Evolutionary conservation across 805 yeast genomes (phyloP).

Genomic region (Lipomyces orientalis): DNA sequence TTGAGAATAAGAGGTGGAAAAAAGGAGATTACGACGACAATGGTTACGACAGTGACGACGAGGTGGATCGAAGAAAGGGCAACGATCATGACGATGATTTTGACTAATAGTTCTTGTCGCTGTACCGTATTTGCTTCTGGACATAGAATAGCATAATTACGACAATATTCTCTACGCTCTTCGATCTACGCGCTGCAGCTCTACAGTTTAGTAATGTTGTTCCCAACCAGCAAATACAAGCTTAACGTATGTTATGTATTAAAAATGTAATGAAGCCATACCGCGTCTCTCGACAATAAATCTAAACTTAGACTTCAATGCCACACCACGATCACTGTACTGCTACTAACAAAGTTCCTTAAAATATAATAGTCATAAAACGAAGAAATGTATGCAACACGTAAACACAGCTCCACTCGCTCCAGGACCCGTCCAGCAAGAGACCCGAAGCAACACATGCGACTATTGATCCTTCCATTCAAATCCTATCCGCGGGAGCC

Average conservation of each 20-base stretch:
- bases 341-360: background rate
- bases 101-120: background rate
- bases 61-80: conserved; percentile 3
- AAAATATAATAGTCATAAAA: background rate
- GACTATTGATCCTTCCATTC: background rate
- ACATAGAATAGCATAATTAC: background rate
- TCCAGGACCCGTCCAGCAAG: background rate
- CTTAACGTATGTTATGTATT: background rate
- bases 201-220: background rate
- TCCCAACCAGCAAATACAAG: background rate
- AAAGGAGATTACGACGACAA: conserved; percentile 16
- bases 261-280: background rate
- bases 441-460: background rate
- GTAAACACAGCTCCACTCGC: background rate
- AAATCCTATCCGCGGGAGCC: background rate
- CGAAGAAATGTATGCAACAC: background rate
- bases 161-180: background rate
- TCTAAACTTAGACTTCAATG: background rate
- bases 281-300: background rate
- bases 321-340: background rate
- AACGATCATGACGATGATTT: conserved; percentile 15
- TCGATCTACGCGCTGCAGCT: background rate
- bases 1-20: conserved; percentile 45
- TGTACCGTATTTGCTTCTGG: background rate
- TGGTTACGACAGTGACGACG: conserved; percentile 26